Conservation (phyloP, 768 basidiomycete genomes). For the Podaxis sp. region DNA sequence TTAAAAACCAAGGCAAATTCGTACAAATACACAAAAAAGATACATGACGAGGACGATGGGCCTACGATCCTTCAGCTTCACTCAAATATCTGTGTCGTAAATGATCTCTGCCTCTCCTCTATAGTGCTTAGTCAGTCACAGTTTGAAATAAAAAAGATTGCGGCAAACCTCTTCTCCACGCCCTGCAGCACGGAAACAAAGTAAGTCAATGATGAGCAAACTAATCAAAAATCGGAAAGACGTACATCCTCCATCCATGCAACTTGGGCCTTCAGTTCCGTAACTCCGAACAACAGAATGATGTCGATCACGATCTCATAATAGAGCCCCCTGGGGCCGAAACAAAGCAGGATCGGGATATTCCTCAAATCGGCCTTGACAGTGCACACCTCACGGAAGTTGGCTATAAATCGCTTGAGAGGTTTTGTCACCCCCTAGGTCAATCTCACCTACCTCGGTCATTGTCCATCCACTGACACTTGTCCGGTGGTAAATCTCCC, state of each 20-base stretch:
- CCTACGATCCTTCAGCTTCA: constrained; percentile 16
- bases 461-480: constrained; percentile 6
- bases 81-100: neutral
- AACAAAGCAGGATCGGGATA: constrained; percentile 20
- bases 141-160: too few species aligned
- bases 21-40: constrained; percentile 8
- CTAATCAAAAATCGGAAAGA: neutral
- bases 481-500: neutral
- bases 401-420: constrained; percentile 18
- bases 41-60: neutral
- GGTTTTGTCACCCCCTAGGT: neutral
- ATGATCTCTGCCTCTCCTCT: neutral
- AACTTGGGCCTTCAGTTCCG: constrained; percentile 53
- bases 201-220: neutral
- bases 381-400: constrained; percentile 29
- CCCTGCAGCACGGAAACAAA: constrained; percentile 25
- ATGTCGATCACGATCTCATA: constrained; percentile 40
- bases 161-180: constrained; percentile 32
- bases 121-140: neutral
- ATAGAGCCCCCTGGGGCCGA: constrained; percentile 20
- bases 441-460: constrained; percentile 8
- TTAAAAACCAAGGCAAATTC: neutral
- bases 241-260: constrained; percentile 49
- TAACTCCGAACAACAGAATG: constrained; percentile 50
- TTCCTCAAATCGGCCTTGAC: constrained; percentile 27